Conservation (phyloP, 75 land plant species). For the Selaginella tamariscina region DNA sequence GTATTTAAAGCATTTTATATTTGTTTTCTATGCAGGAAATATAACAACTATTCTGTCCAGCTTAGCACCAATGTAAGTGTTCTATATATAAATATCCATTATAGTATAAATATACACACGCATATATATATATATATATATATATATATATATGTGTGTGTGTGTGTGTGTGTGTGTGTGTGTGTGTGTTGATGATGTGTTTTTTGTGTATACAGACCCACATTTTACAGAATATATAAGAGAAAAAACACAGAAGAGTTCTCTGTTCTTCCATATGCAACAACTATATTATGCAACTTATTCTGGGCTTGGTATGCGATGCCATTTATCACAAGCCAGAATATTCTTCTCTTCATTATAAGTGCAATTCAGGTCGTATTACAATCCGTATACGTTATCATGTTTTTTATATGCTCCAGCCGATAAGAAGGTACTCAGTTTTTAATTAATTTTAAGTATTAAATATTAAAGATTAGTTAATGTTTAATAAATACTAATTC, state of each 20-base stretch:
- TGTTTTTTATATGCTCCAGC: constrained; percentile 8
- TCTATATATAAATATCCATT: neutral
- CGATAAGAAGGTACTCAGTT: neutral
- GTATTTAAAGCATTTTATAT: neutral
- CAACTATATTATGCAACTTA: neutral
- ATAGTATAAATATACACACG: neutral
- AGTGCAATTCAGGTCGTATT: constrained; percentile 4
- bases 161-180: no score
- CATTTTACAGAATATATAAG: neutral
- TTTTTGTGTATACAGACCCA: neutral
- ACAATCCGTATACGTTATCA: constrained; percentile 4
- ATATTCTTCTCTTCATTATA: neutral
- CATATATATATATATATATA: neutral
- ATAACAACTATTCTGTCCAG: neutral
- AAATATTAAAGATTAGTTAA: no score
- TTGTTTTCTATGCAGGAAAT: neutral
- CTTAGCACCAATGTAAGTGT: constrained; percentile 6
- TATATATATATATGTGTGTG: neutral
- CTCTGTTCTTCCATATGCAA: constrained; percentile 5
- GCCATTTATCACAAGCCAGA: neutral
- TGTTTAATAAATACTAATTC: neutral
- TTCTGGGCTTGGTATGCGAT: constrained; percentile 12
- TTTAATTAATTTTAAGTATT: neutral
- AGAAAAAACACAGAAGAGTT: neutral
- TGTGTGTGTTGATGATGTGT: no score